Percentiles rank a stretch among this genome's conserved stretches.
These are phyloP conservation scores for Paracamarosporium sp. DNA, from an alignment of 2,329 filamentous ascomycete species.

Conservation along the genomic window DNA sequence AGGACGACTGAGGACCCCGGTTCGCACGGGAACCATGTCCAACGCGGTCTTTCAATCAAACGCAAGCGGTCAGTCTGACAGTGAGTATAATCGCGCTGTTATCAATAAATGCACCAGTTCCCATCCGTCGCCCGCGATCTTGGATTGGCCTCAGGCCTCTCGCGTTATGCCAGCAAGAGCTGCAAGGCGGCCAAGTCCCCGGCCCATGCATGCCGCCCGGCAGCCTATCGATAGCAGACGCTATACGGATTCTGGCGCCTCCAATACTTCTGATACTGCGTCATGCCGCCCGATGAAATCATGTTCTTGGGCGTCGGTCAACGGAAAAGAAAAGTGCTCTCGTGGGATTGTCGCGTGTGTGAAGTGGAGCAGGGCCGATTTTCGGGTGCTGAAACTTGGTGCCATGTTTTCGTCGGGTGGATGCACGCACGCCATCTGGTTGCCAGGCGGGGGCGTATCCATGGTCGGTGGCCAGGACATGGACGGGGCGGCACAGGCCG, in stretches of 20 bases:
- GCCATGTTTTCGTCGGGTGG: background rate
- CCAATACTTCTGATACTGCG: constrained; percentile 8
- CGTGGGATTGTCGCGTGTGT: background rate
- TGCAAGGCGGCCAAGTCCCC: background rate
- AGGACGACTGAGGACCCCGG: constrained; percentile 60
- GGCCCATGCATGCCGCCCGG: background rate
- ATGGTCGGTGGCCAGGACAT: background rate
- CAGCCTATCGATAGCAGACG: constrained; percentile 7
- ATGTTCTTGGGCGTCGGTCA: background rate
- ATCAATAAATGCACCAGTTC: constrained; percentile 20
- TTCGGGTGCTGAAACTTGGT: background rate
- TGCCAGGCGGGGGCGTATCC: background rate
- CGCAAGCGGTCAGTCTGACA: constrained; percentile 2
- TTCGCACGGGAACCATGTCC: background rate
- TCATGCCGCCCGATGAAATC: background rate
- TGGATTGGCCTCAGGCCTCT: constrained; percentile 2
- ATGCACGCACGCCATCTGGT: background rate
- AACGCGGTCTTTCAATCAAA: background rate
- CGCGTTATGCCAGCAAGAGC: background rate
- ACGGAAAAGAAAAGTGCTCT: background rate
- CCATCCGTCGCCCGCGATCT: background rate
- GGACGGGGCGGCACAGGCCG: background rate
- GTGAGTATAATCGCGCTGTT: constrained; percentile 8
- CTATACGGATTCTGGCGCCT: background rate
- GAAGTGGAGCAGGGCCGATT: background rate